These are phyloP conservation scores for Verticillium isaacii DNA, from an alignment of 2,329 filamentous ascomycete species.

Conservation along the genomic window DNA sequence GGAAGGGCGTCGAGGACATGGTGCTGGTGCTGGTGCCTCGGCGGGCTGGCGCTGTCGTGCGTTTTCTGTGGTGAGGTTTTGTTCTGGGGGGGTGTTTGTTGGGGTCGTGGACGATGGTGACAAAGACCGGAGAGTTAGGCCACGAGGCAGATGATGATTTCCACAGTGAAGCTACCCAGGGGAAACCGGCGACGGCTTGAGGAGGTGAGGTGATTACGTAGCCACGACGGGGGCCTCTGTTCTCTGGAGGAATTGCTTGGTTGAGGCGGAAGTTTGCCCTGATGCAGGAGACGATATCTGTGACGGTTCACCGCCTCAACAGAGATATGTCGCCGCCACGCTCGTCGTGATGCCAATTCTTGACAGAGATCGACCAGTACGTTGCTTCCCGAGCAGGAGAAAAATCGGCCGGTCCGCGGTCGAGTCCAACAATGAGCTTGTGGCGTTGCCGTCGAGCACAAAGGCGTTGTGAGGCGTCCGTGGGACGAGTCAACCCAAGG, in stretches of 20 bases:
- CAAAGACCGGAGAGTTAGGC: background rate
- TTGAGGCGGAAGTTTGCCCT: background rate
- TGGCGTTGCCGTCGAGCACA: background rate
- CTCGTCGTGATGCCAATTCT: background rate
- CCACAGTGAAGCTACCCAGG: background rate
- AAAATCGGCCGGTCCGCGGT: background rate
- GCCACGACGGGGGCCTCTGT: background rate
- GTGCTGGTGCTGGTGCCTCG: background rate
- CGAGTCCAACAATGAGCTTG: background rate
- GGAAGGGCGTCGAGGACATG: slow-evolving; percentile 6
- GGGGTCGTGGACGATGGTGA: too few relatives aligned
- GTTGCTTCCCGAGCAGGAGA: background rate
- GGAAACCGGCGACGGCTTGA: background rate
- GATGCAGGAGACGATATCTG: background rate
- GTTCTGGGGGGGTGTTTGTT: too few relatives aligned
- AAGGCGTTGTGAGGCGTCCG: background rate
- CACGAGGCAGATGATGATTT: background rate
- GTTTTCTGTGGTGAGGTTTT: background rate
- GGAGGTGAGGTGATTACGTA: background rate
- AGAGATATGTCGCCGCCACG: background rate
- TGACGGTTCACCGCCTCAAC: background rate
- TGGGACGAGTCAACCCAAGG: background rate
- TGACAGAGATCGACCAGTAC: background rate
- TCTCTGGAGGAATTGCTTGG: background rate
- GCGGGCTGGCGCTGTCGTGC: background rate